These are phyloP conservation scores for Diaporthe amygdali DNA, from an alignment of 2,329 filamentous ascomycete species.

Conservation along the genomic window DNA sequence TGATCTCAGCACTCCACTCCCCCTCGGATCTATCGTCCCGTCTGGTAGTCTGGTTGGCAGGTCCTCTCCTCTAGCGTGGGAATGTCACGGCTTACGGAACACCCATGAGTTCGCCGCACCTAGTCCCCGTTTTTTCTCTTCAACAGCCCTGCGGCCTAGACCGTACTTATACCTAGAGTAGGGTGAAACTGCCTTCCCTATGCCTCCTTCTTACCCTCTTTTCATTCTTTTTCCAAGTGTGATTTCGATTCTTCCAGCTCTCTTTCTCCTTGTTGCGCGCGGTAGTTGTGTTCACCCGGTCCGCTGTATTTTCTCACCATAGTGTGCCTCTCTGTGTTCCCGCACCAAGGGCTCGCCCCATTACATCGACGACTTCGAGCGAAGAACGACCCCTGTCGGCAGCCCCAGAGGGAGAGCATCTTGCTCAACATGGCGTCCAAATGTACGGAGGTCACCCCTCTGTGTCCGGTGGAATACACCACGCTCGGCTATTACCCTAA, in stretches of 20 bases:
- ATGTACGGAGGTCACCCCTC: slow-evolving; percentile 44
- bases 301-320: not conserved
- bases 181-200: not conserved
- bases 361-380: not conserved
- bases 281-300: not conserved
- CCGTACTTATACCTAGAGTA: not conserved
- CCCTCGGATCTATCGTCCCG: not conserved
- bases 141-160: not conserved
- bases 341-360: not conserved
- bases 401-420: not conserved
- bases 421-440: slow-evolving; percentile 30
- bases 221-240: not conserved
- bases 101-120: not conserved
- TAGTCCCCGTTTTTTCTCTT: not conserved
- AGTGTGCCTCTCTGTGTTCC: not conserved
- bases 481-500: slow-evolving; percentile 64
- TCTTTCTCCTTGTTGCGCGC: not conserved
- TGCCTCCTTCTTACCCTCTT: too few species aligned
- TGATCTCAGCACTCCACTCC: not conserved
- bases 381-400: not conserved
- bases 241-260: not conserved
- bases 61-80: not conserved
- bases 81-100: not conserved
- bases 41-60: not conserved
- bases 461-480: slow-evolving; percentile 57